Evolutionary conservation across 1,284 basidiomycete species (phyloP).

Genomic region (Trichosporon sp.): DNA sequence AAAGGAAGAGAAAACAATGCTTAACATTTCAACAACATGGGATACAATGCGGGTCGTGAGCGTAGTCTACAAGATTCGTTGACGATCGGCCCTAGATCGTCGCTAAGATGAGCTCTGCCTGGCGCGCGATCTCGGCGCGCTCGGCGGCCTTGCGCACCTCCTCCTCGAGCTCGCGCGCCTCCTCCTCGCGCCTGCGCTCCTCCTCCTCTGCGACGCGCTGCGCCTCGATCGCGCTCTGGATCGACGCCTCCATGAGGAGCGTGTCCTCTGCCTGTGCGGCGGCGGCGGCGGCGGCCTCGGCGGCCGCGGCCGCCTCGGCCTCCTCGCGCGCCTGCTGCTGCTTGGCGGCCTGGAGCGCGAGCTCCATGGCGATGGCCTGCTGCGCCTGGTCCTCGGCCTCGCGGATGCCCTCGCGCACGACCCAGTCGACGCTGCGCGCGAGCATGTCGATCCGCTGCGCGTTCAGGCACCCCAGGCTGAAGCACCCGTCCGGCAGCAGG

Average conservation of each 20-base stretch:
- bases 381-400: constrained; percentile 41
- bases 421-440: constrained; percentile 40
- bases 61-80: not conserved
- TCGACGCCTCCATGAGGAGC: constrained; percentile 40
- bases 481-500: constrained; percentile 43
- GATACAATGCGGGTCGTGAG: not conserved
- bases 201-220: constrained; percentile 39
- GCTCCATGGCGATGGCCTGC: constrained; percentile 36
- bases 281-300: constrained; percentile 29
- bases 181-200: constrained; percentile 34
- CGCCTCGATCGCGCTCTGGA: constrained; percentile 42
- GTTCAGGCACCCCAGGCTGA: constrained; percentile 47
- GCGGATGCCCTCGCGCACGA: constrained; percentile 40
- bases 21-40: not conserved
- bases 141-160: constrained; percentile 36
- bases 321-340: constrained; percentile 40
- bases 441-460: constrained; percentile 43
- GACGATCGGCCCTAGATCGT: constrained; percentile 19
- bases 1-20: too few species aligned
- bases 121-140: constrained; percentile 38
- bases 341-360: constrained; percentile 39
- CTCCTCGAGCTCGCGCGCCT: constrained; percentile 35
- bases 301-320: constrained; percentile 31
- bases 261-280: constrained; percentile 39
- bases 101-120: constrained; percentile 44